A percentile compares a stretch with the other conserved stretches of the same genome.
Evolutionary conservation across 2,329 filamentous ascomycete genomes (phyloP).

Genomic region (Xylariaceae sp.): DNA sequence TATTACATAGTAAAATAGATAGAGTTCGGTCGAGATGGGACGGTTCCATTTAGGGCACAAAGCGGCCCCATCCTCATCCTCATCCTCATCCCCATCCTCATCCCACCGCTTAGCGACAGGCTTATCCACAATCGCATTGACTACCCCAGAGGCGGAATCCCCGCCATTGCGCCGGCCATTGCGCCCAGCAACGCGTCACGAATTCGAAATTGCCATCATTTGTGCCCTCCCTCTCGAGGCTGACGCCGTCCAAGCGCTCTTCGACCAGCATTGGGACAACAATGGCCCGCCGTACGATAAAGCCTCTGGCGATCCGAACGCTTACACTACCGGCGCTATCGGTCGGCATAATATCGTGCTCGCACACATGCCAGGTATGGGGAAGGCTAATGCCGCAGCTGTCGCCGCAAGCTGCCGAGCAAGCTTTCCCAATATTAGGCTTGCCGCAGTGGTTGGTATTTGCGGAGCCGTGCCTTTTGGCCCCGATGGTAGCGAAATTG

Average conservation of each 20-base stretch:
- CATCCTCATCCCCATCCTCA: too few species aligned
- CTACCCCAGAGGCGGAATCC: too few species aligned
- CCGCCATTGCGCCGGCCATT: too few species aligned
- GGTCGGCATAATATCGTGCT: conserved; percentile 17
- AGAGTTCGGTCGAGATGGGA: too few species aligned
- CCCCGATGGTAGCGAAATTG: neutral
- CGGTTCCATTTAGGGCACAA: too few species aligned
- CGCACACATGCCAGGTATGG: conserved; percentile 8
- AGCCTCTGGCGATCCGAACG: conserved; percentile 1
- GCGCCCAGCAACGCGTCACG: too few species aligned
- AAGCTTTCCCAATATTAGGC: conserved; percentile 5
- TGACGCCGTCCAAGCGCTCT: conserved; percentile 1
- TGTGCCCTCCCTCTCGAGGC: conserved; percentile 9
- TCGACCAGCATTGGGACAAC: conserved; percentile 9
- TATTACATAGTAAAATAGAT: too few species aligned
- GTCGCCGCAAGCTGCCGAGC: conserved; percentile 4
- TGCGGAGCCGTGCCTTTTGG: conserved; percentile 8
- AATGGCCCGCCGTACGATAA: neutral
- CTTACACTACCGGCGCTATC: conserved; percentile 12
- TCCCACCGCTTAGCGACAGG: too few species aligned
- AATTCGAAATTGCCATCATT: conserved; percentile 4
- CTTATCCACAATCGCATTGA: too few species aligned
- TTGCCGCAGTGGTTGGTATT: conserved; percentile 7
- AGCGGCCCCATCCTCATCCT: too few species aligned
- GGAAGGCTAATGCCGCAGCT: conserved; percentile 6